These are phyloP conservation scores for Coemansia sp. DNA, from an alignment of 192 early-diverging fungal species.

Conservation along the genomic window DNA sequence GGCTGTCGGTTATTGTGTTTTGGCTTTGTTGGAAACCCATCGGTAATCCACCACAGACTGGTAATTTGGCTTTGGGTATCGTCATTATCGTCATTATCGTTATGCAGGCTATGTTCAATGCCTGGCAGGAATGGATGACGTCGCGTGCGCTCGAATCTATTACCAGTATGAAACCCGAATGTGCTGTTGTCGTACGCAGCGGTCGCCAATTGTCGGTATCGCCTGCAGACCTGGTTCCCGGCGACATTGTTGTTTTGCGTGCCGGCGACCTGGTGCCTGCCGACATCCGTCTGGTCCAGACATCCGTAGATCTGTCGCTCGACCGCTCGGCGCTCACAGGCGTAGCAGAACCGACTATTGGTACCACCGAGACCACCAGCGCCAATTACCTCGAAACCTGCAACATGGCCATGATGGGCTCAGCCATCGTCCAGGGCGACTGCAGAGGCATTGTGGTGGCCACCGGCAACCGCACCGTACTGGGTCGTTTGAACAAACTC, in stretches of 20 bases:
- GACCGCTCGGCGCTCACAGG: conserved; percentile 83
- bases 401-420: conserved; percentile 80
- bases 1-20: conserved; percentile 67
- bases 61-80: conserved; percentile 61
- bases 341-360: conserved; percentile 66
- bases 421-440: conserved; percentile 69
- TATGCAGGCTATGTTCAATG: conserved; percentile 68
- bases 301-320: conserved; percentile 66
- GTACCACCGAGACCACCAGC: conserved; percentile 64
- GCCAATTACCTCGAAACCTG: conserved; percentile 74
- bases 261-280: conserved; percentile 77
- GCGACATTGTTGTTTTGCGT: conserved; percentile 70
- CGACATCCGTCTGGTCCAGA: conserved; percentile 67
- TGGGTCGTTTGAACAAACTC: conserved; percentile 73
- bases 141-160: conserved; percentile 70
- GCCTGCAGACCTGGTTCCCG: conserved; percentile 64
- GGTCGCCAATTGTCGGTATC: conserved; percentile 56
- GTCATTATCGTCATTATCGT: conserved; percentile 65
- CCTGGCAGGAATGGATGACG: conserved; percentile 71
- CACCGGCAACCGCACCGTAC: conserved; percentile 74
- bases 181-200: conserved; percentile 68
- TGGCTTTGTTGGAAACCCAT: conserved; percentile 67
- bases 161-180: conserved; percentile 65
- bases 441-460: conserved; percentile 73
- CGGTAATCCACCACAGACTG: conserved; percentile 56